Conservation (phyloP, 345 rosid genomes). For the Brassica incana region DNA sequence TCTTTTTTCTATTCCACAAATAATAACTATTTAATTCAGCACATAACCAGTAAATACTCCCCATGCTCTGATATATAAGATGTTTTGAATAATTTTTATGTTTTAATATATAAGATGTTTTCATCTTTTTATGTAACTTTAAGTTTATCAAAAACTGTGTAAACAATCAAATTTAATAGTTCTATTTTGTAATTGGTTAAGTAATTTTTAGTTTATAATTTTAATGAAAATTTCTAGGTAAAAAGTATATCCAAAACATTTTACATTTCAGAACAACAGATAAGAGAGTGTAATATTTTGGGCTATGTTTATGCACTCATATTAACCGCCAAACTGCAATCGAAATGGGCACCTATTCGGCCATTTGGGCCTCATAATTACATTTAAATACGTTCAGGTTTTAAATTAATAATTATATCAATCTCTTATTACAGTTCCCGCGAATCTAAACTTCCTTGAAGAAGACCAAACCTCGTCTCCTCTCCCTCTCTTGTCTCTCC, state of each 20-base stretch:
- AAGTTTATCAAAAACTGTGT: too few species aligned
- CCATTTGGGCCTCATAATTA: neutral
- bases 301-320: neutral
- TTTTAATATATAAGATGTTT: too few species aligned
- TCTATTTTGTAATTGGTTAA: too few species aligned
- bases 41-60: neutral
- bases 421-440: slow-evolving; percentile 42
- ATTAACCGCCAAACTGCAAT: neutral
- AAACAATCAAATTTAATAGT: too few species aligned
- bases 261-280: too few species aligned
- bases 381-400: neutral
- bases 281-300: neutral
- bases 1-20: neutral
- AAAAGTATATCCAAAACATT: too few species aligned
- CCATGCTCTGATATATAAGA: too few species aligned
- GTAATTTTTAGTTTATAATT: too few species aligned
- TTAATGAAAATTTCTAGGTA: too few species aligned
- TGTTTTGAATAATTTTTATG: too few species aligned
- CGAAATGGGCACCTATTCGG: slow-evolving; percentile 1
- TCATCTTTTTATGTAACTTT: too few species aligned
- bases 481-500: slow-evolving; percentile 22
- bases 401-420: neutral
- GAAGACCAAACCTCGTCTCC: slow-evolving; percentile 63
- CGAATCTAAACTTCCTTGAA: slow-evolving; percentile 51
- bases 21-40: neutral